phyloP scores from a whole-genome alignment of 2,329 filamentous ascomycete genomes.

The Alternaria postmessia region DNA sequence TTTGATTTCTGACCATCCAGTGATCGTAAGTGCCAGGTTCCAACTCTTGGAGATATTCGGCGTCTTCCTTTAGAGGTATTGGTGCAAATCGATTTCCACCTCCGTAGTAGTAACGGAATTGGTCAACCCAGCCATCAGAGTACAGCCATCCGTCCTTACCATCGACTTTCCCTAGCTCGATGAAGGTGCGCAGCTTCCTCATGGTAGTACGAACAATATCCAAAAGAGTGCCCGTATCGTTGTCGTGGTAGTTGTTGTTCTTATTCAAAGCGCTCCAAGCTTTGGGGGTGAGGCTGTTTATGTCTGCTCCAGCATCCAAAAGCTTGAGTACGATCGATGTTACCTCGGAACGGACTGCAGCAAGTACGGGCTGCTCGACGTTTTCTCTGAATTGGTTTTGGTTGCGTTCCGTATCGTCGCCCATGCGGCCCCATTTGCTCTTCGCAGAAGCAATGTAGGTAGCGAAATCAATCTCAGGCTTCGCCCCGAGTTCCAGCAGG shows the following conservation, averaged over 20 bases:
- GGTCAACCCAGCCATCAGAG: slow-evolving; percentile 4
- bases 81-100: neutral
- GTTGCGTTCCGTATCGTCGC: slow-evolving; percentile 57
- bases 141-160: neutral
- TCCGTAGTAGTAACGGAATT: neutral
- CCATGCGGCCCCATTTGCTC: slow-evolving; percentile 48
- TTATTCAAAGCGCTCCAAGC: slow-evolving; percentile 46
- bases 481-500: slow-evolving; percentile 70
- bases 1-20: slow-evolving; percentile 58
- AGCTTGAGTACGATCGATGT: slow-evolving; percentile 65
- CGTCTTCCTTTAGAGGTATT: slow-evolving; percentile 52
- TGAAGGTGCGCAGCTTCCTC: slow-evolving; percentile 25
- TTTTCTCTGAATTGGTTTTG: slow-evolving; percentile 57
- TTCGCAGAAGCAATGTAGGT: slow-evolving; percentile 68
- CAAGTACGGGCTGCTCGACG: slow-evolving; percentile 71
- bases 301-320: slow-evolving; percentile 70
- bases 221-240: slow-evolving; percentile 61
- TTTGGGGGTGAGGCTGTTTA: slow-evolving; percentile 64
- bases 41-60: slow-evolving; percentile 61
- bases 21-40: slow-evolving; percentile 67
- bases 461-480: slow-evolving; percentile 57
- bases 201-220: slow-evolving; percentile 67
- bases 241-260: slow-evolving; percentile 39
- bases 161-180: slow-evolving; percentile 15
- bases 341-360: slow-evolving; percentile 64